A percentile compares a stretch with the other conserved stretches of the same genome.
phyloP scores from a whole-genome alignment of 2,329 filamentous ascomycete genomes.

The Fusarium subglutinans region DNA sequence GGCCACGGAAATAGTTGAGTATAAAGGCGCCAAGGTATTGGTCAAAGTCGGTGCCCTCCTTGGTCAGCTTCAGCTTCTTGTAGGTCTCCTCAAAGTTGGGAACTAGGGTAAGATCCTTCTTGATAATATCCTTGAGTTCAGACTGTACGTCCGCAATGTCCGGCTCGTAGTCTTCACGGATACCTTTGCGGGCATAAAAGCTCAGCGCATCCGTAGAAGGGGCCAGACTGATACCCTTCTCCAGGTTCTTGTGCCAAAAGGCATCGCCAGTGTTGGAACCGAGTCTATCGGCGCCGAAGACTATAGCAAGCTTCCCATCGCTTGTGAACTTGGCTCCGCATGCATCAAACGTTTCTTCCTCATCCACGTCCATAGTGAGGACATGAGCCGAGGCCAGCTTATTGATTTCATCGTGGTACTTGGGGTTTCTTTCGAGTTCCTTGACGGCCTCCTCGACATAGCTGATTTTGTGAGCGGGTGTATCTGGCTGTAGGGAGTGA shows the following conservation, averaged over 20 bases:
- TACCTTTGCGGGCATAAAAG: neutral
- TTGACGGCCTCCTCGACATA: neutral
- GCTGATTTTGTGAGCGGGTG: fast-evolving
- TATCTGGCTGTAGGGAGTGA: fast-evolving
- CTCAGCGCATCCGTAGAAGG: neutral
- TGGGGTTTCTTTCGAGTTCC: neutral
- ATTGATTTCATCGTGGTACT: neutral
- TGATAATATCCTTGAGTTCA: fast-evolving
- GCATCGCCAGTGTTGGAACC: neutral
- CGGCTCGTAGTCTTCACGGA: neutral
- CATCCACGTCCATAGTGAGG: neutral
- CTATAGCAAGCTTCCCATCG: neutral
- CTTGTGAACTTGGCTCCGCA: neutral
- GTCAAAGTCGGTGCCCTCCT: neutral
- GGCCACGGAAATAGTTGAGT: neutral
- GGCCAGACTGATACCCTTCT: neutral
- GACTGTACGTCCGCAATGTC: neutral
- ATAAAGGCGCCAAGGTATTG: neutral
- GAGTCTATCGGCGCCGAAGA: neutral
- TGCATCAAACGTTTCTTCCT: neutral
- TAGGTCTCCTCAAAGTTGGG: neutral
- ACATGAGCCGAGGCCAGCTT: neutral
- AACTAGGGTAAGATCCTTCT: neutral
- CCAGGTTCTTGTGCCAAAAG: neutral
- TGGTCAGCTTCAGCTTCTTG: neutral